Conservation (phyloP, 2,329 filamentous ascomycete species). For the Microthyrium microscopicum region DNA sequence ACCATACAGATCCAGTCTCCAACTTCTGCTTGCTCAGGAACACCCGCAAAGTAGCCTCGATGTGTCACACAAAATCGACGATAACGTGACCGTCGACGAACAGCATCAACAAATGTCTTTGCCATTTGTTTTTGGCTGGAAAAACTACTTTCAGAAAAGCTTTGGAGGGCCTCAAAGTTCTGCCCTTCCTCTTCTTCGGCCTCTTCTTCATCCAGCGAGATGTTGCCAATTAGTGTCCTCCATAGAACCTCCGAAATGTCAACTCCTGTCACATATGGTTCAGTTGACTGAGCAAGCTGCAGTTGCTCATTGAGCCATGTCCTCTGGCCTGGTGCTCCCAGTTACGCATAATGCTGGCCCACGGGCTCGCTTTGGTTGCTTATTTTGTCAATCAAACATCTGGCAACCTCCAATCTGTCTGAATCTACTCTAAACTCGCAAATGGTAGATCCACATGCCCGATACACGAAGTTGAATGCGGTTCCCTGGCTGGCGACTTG, state of each 20-base stretch:
- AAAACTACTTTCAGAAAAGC: background rate
- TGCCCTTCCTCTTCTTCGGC: background rate
- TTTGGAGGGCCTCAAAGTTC: background rate
- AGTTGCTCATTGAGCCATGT: background rate
- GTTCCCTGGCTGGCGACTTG: background rate
- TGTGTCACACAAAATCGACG: background rate
- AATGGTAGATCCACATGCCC: background rate
- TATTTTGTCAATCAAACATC: background rate
- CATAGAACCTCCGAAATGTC: background rate
- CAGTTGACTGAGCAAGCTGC: background rate
- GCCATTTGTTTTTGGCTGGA: background rate
- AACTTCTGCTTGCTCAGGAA: background rate
- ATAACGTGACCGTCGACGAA: background rate
- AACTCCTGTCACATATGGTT: background rate
- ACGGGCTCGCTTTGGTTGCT: background rate
- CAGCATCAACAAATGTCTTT: background rate
- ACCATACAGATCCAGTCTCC: conserved; percentile 1
- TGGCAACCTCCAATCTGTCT: background rate
- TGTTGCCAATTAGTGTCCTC: background rate
- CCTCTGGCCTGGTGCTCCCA: background rate
- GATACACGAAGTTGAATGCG: background rate
- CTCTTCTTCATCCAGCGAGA: background rate
- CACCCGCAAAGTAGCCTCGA: background rate
- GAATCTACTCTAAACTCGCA: background rate
- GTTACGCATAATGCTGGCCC: background rate